Percentiles rank a stretch among this genome's conserved stretches.
Conservation (phyloP, 73 alveolate species). For the Paramecium primaurelia region DNA sequence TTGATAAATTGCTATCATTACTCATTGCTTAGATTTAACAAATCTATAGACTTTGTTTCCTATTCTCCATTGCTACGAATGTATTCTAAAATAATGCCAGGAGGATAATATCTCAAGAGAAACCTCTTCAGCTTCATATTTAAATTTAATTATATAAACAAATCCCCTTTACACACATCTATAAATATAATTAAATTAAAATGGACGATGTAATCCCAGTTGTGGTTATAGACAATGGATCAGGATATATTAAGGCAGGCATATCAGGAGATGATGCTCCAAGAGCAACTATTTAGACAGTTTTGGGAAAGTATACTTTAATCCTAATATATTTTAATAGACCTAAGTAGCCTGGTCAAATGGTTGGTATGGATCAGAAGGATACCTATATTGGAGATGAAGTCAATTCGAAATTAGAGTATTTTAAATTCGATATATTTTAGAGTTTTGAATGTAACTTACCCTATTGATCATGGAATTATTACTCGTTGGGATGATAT, state of each 20-base stretch:
- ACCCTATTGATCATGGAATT: constrained; percentile 96
- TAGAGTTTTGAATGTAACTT: constrained; percentile 84
- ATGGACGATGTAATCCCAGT: constrained; percentile 67
- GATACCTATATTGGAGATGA: constrained; percentile 98
- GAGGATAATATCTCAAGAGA: constrained; percentile 93
- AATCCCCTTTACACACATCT: background rate
- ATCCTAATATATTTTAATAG: background rate
- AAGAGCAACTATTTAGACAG: constrained; percentile 84
- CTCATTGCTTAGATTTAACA: constrained; percentile 76
- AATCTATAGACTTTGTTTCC: constrained; percentile 89
- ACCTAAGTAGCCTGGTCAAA: constrained; percentile 78
- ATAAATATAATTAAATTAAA: background rate
- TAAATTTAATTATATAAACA: background rate
- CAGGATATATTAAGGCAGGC: constrained; percentile 96
- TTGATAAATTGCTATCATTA: background rate
- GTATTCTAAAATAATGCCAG: constrained; percentile 93
- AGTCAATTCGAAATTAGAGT: constrained; percentile 91
- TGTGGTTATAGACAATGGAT: constrained; percentile 96
- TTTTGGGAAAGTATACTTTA: constrained; percentile 89
- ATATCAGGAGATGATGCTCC: constrained; percentile 98
- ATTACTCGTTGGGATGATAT: constrained; percentile 96
- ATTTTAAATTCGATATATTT: constrained; percentile 59
- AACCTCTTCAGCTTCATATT: constrained; percentile 95
- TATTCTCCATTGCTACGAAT: constrained; percentile 87
- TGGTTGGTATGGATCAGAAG: constrained; percentile 77